Conservation (phyloP, 495 filamentous ascomycete genomes). For the Rhizodiscina lignyota region DNA sequence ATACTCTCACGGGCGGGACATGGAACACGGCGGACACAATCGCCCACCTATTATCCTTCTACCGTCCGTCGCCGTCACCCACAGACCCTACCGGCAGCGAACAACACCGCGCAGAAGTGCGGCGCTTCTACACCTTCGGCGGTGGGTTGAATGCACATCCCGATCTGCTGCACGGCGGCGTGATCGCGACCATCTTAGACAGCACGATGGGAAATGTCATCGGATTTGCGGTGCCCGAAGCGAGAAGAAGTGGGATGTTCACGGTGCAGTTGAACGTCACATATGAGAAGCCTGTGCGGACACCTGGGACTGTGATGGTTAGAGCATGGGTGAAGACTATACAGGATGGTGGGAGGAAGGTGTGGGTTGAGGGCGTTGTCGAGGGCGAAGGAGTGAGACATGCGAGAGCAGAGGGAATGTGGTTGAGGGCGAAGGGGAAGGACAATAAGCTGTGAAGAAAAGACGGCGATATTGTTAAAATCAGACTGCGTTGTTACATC, state of each 20-base stretch:
- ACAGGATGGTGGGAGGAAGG: slow-evolving; percentile 1
- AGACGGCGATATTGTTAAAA: too few relatives aligned
- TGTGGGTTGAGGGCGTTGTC: slow-evolving; percentile 1
- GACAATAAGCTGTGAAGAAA: too few relatives aligned
- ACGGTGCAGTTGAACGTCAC: slow-evolving; percentile 4
- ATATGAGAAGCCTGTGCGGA: slow-evolving; percentile 2
- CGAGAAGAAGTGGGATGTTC: not conserved
- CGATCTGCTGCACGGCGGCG: slow-evolving; percentile 1
- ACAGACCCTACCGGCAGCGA: not conserved
- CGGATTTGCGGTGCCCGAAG: not conserved
- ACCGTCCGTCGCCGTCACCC: not conserved
- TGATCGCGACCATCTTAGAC: slow-evolving; percentile 1
- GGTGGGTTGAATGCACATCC: slow-evolving; percentile 2
- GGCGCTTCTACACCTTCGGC: slow-evolving; percentile 2
- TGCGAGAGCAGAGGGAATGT: slow-evolving; percentile 1
- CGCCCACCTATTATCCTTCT: not conserved
- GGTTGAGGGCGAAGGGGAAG: slow-evolving; percentile 1
- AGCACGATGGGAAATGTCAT: not conserved
- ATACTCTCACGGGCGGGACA: slow-evolving; percentile 1
- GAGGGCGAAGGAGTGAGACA: slow-evolving; percentile 1
- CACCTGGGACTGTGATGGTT: slow-evolving; percentile 2
- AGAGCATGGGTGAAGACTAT: not conserved
- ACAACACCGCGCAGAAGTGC: too few relatives aligned
- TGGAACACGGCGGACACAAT: slow-evolving; percentile 4
- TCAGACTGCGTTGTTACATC: too few relatives aligned